Conservation (phyloP, 2,329 filamentous ascomycete species). For the Fusarium ramigenum region DNA sequence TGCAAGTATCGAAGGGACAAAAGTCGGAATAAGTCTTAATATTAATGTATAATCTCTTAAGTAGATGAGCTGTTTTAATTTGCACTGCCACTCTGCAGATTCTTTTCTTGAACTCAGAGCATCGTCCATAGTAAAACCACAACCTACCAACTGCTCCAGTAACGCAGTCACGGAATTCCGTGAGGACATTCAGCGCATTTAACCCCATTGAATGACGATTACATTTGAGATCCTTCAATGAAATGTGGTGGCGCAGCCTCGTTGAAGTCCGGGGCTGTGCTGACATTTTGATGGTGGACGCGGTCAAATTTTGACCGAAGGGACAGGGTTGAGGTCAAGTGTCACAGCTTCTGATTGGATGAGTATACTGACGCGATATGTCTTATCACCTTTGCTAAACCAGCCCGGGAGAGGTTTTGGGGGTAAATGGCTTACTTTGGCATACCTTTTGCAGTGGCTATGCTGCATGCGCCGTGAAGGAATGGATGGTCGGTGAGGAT, state of each 20-base stretch:
- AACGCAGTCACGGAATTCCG: accelerated
- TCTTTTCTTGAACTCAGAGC: too few relatives aligned
- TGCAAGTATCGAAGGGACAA: neutral
- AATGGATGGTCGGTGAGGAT: neutral
- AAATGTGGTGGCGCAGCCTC: neutral
- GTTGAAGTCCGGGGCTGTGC: neutral
- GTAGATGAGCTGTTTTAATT: accelerated
- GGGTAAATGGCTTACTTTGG: neutral
- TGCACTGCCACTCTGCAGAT: neutral
- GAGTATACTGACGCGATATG: accelerated
- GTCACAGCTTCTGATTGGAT: neutral
- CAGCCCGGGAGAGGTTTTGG: accelerated
- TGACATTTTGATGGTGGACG: neutral
- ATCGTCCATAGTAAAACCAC: accelerated
- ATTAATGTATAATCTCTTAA: neutral
- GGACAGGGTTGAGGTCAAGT: neutral
- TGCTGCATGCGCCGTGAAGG: neutral
- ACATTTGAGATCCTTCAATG: accelerated
- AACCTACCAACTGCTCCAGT: neutral
- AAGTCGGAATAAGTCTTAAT: neutral
- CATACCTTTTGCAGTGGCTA: neutral
- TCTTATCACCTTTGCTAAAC: neutral
- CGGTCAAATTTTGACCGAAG: neutral
- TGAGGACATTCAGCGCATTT: accelerated
- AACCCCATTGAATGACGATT: neutral